phyloP scores from a whole-genome alignment of 257 asterid genomes.

The Solanum chilense region DNA sequence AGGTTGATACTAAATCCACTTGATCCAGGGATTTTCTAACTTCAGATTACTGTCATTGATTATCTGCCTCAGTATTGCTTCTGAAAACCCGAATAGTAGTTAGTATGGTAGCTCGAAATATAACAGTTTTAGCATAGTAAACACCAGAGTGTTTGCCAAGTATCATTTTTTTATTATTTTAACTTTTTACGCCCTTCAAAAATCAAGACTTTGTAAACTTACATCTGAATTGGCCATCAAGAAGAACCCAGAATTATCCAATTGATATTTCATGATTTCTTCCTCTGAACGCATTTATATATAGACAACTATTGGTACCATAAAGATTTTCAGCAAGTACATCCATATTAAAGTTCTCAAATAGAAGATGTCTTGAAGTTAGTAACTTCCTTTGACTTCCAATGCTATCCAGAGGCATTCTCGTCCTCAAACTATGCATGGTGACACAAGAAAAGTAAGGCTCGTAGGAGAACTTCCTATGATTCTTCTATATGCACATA shows the following conservation, averaged over 20 bases:
- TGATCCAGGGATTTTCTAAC: neutral
- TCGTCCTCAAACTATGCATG: neutral
- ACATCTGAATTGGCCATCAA: neutral
- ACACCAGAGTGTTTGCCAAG: neutral
- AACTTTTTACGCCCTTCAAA: neutral
- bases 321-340: neutral
- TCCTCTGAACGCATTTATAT: neutral
- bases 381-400: neutral
- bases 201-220: neutral
- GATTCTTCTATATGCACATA: neutral
- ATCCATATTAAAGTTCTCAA: neutral
- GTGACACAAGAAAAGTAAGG: neutral
- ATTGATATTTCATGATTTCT: neutral
- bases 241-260: neutral
- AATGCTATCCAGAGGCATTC: neutral
- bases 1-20: neutral
- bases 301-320: neutral
- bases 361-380: neutral
- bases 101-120: neutral
- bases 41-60: neutral
- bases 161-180: neutral
- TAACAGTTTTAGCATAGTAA: neutral
- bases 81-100: neutral
- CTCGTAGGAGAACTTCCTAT: neutral
- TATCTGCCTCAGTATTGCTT: neutral